These are phyloP conservation scores for Corylus heterophylla DNA, from an alignment of 306 rosid species.

Conservation along the genomic window DNA sequence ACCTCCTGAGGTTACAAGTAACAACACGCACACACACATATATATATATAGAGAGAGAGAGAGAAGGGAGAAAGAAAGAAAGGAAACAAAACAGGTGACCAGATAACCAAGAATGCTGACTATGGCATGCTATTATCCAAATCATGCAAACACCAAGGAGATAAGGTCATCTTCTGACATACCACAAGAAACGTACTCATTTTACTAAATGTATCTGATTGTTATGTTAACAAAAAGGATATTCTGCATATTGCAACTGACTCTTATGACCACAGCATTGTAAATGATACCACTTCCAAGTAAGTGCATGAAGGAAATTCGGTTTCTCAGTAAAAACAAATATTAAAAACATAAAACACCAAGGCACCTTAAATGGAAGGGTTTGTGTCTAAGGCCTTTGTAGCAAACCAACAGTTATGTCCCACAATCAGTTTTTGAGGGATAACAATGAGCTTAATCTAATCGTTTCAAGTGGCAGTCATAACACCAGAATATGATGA, in stretches of 20 bases:
- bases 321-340: too few relatives aligned
- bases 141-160: neutral
- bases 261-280: neutral
- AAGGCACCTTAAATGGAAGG: too few relatives aligned
- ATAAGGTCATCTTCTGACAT: neutral
- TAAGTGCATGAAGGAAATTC: too few relatives aligned
- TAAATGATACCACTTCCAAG: neutral
- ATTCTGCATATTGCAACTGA: neutral
- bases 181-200: neutral
- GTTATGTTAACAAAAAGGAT: neutral
- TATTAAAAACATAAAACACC: too few relatives aligned
- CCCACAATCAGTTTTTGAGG: slow-evolving; percentile 1
- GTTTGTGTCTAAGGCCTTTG: neutral
- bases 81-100: too few relatives aligned
- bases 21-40: too few relatives aligned
- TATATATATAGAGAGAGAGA: too few relatives aligned
- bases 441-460: neutral
- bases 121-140: too few relatives aligned
- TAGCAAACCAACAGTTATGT: neutral
- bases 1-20: too few relatives aligned
- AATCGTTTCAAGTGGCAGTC: slow-evolving; percentile 5
- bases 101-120: too few relatives aligned
- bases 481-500: neutral
- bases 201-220: neutral
- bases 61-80: too few relatives aligned